Evolutionary conservation across 2,329 filamentous ascomycete species (phyloP).

Genomic region (Fusarium sacchari): DNA sequence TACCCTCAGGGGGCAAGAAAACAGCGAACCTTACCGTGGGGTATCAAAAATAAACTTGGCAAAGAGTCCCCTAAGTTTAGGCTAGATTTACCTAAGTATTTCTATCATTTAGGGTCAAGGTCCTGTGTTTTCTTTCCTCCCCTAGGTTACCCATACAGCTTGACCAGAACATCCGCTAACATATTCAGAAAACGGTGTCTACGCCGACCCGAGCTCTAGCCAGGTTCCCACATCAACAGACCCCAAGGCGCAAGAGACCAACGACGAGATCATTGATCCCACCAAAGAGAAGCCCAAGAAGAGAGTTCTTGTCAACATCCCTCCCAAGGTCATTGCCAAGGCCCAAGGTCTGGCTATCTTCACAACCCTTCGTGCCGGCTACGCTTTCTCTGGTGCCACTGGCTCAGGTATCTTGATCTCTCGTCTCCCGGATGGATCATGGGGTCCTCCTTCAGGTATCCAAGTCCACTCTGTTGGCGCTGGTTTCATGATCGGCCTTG

Average conservation of each 20-base stretch:
- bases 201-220: slow-evolving; percentile 51
- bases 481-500: slow-evolving; percentile 82
- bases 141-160: slow-evolving; percentile 54
- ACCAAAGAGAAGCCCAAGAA: slow-evolving; percentile 54
- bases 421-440: slow-evolving; percentile 70
- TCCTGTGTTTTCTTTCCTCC: too few species aligned
- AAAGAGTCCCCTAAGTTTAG: too few species aligned
- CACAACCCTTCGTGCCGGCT: slow-evolving; percentile 73
- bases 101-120: too few species aligned
- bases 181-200: slow-evolving; percentile 61
- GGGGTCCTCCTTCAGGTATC: slow-evolving; percentile 86
- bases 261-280: slow-evolving; percentile 45
- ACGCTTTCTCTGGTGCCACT: slow-evolving; percentile 73
- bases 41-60: too few species aligned
- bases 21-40: too few species aligned
- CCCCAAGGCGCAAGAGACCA: slow-evolving; percentile 44
- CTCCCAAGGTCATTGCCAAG: slow-evolving; percentile 68
- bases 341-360: slow-evolving; percentile 78
- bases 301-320: slow-evolving; percentile 64
- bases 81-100: too few species aligned
- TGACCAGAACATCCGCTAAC: not conserved
- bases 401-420: slow-evolving; percentile 73
- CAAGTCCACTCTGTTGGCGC: slow-evolving; percentile 82
- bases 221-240: slow-evolving; percentile 47
- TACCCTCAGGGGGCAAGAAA: too few species aligned